phyloP scores from a whole-genome alignment of 2,329 filamentous ascomycete species.

The Phaeosphaeriaceae sp. region DNA sequence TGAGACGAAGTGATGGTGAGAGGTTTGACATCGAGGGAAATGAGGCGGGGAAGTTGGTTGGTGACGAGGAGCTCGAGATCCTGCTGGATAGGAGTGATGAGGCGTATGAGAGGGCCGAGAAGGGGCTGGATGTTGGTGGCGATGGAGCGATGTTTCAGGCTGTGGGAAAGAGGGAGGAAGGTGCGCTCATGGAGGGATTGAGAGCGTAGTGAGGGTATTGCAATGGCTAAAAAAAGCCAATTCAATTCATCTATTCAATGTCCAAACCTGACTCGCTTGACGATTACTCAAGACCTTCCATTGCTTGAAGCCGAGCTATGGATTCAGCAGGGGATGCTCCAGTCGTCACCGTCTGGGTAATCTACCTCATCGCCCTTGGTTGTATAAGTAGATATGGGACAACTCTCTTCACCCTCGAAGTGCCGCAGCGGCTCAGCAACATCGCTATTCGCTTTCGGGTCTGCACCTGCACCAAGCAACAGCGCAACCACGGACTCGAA shows the following conservation, averaged over 20 bases:
- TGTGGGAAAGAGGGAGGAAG: slow-evolving; percentile 76
- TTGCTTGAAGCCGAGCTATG: too few relatives aligned
- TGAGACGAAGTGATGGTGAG: slow-evolving; percentile 71
- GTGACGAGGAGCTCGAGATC: slow-evolving; percentile 76
- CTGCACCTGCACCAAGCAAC: too few relatives aligned
- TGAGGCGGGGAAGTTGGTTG: slow-evolving; percentile 71
- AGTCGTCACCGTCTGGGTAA: too few relatives aligned
- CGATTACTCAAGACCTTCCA: too few relatives aligned
- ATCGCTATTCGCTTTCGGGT: too few relatives aligned
- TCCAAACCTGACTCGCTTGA: not conserved
- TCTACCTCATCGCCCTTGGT: too few relatives aligned
- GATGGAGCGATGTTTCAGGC: slow-evolving; percentile 69
- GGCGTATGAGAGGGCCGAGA: slow-evolving; percentile 76
- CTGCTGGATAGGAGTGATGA: slow-evolving; percentile 77
- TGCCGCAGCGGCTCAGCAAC: not conserved
- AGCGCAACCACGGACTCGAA: too few relatives aligned
- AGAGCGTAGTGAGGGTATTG: slow-evolving; percentile 33
- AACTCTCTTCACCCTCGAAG: not conserved
- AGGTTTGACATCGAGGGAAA: slow-evolving; percentile 63
- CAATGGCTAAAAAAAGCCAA: too few relatives aligned
- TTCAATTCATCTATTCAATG: not conserved
- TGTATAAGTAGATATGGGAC: too few relatives aligned
- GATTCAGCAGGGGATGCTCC: too few relatives aligned
- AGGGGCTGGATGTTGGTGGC: slow-evolving; percentile 75
- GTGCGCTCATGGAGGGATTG: slow-evolving; percentile 58